Evolutionary conservation across 2,329 filamentous ascomycete species (phyloP).

Genomic region (Pezicula neosporulosa): DNA sequence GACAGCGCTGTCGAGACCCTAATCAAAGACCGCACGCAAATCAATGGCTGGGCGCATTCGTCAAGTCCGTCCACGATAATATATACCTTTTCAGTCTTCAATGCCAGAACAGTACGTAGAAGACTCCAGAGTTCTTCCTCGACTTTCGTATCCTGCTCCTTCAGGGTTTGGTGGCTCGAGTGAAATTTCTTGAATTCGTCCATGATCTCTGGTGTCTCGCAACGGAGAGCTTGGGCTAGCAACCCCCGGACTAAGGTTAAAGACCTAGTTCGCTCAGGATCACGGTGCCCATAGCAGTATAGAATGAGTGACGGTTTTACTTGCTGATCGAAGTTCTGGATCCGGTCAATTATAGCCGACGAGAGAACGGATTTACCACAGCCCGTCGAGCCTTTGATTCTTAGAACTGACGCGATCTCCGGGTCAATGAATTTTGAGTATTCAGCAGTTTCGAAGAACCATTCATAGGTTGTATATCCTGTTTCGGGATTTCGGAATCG

Average conservation of each 20-base stretch:
- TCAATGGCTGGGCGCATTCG: background rate
- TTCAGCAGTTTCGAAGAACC: constrained; percentile 1
- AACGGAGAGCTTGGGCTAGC: background rate
- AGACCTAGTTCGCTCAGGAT: background rate
- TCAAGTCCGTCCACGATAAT: constrained; percentile 5
- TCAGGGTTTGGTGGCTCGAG: background rate
- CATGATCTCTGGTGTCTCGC: background rate
- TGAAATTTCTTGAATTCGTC: background rate
- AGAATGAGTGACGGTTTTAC: background rate
- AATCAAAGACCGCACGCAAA: background rate
- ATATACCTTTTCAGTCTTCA: constrained; percentile 1
- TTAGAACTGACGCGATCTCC: background rate
- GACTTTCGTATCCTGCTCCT: background rate
- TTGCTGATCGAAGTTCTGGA: background rate
- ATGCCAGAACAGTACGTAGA: background rate
- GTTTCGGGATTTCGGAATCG: constrained; percentile 1
- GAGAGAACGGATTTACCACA: constrained; percentile 3
- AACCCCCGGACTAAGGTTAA: background rate
- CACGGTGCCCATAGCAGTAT: constrained; percentile 1
- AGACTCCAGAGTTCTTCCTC: constrained; percentile 1
- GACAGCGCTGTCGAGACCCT: background rate
- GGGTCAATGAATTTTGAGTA: background rate
- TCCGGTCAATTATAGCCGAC: constrained; percentile 2
- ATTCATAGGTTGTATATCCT: background rate
- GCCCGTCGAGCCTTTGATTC: constrained; percentile 1